A percentile compares a stretch with the other conserved stretches of the same genome.
Evolutionary conservation across 2,329 filamentous ascomycete genomes (phyloP).

Genomic region (Epicoccum nigrum): DNA sequence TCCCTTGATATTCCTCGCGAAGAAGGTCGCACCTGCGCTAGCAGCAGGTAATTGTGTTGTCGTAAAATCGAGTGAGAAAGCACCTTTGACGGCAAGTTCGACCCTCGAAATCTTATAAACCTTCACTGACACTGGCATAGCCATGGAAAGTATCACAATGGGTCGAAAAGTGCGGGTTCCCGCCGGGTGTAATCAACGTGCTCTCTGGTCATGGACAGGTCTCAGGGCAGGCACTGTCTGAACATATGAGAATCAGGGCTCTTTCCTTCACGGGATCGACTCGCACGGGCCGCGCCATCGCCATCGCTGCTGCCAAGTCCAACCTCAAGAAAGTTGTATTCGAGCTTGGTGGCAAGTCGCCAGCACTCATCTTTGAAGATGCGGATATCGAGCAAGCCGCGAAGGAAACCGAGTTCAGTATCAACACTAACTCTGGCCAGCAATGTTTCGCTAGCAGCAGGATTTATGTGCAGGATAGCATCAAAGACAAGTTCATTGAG

Average conservation of each 20-base stretch:
- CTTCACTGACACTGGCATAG: conserved; percentile 43
- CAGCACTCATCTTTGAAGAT: conserved; percentile 78
- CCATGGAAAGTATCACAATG: conserved; percentile 81
- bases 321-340: conserved; percentile 87
- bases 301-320: conserved; percentile 69
- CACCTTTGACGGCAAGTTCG: conserved; percentile 70
- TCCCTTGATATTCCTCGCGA: conserved; percentile 34
- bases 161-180: conserved; percentile 77
- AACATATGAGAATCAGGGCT: conserved; percentile 80
- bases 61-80: conserved; percentile 36
- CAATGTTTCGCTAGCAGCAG: conserved; percentile 64
- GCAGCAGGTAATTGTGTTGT: conserved; percentile 36
- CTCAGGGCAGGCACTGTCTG: conserved; percentile 76
- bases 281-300: conserved; percentile 85
- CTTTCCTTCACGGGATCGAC: conserved; percentile 83
- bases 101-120: background rate
- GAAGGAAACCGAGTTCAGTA: conserved; percentile 54
- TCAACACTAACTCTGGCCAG: conserved; percentile 63
- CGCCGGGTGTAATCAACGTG: conserved; percentile 78
- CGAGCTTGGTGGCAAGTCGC: conserved; percentile 85
- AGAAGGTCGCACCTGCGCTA: conserved; percentile 35
- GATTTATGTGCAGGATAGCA: conserved; percentile 61
- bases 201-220: conserved; percentile 78
- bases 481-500: conserved; percentile 49
- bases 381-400: conserved; percentile 78